These are phyloP conservation scores for Lasiosphaeria hispida DNA, from an alignment of 495 filamentous ascomycete genomes.

Conservation along the genomic window DNA sequence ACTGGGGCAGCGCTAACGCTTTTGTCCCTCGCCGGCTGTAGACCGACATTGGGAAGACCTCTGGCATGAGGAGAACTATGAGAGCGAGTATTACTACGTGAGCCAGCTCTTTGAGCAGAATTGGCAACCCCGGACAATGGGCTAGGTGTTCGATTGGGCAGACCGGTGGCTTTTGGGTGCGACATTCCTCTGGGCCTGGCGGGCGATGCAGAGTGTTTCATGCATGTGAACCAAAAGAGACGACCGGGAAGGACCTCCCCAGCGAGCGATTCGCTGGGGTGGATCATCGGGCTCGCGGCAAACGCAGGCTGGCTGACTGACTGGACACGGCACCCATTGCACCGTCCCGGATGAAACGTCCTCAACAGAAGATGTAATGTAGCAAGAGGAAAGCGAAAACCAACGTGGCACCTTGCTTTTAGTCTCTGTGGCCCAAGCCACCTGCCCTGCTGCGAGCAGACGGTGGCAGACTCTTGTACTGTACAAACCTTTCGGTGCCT, in stretches of 20 bases:
- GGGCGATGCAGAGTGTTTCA: slow-evolving; percentile 2
- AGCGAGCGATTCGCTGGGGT: neutral
- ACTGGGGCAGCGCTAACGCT: slow-evolving; percentile 12
- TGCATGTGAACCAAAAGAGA: slow-evolving; percentile 24
- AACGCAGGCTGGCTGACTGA: no score
- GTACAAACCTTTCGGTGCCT: no score
- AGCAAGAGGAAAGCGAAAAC: no score
- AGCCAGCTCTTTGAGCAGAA: slow-evolving; percentile 52
- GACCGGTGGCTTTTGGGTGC: neutral
- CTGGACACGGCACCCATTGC: neutral
- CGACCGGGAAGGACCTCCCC: neutral
- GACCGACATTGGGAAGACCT: slow-evolving; percentile 41
- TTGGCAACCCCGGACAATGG: slow-evolving; percentile 47
- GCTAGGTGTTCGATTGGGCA: slow-evolving; percentile 23
- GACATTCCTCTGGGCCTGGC: neutral
- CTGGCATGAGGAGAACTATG: slow-evolving; percentile 36
- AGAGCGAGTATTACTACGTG: slow-evolving; percentile 51
- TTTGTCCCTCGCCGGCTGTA: slow-evolving; percentile 15
- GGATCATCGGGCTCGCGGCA: neutral
- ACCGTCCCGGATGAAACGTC: no score
- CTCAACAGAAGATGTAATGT: no score
- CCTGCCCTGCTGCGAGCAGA: no score
- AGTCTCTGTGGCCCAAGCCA: no score
- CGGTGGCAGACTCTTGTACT: no score
- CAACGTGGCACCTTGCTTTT: no score